A percentile compares a stretch with the other conserved stretches of the same genome.
Conservation (phyloP, 495 filamentous ascomycete genomes). For the Daldinia bambusicola region DNA sequence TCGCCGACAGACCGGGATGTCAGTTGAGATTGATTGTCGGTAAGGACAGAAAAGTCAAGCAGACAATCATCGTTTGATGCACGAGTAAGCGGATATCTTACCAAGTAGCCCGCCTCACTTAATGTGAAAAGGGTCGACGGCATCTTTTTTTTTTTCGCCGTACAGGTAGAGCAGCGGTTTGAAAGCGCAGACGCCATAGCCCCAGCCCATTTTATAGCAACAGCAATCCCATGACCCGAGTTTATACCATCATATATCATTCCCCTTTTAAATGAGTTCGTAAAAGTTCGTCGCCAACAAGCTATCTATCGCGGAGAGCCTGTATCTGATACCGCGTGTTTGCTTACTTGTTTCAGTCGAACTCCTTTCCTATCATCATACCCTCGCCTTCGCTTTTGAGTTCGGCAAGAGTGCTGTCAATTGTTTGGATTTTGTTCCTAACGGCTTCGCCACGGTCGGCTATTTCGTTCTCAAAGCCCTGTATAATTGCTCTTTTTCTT, state of each 20-base stretch:
- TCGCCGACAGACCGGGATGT: conserved; percentile 61
- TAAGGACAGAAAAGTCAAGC: conserved; percentile 69
- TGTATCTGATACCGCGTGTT: conserved; percentile 9
- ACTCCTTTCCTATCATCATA: conserved; percentile 66
- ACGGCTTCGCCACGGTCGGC: conserved; percentile 62
- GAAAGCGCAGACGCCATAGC: conserved; percentile 17
- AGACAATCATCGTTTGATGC: conserved; percentile 64
- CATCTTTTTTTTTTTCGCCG: conserved; percentile 12
- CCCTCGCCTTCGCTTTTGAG: conserved; percentile 65
- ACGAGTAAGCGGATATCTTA: conserved; percentile 41
- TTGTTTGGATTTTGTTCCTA: conserved; percentile 61
- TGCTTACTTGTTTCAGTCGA: conserved; percentile 43
- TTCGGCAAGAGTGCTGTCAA: conserved; percentile 63
- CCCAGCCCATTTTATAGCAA: conserved; percentile 25
- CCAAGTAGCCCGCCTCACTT: conserved; percentile 29
- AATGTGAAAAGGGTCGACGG: conserved; percentile 9
- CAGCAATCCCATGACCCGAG: conserved; percentile 22
- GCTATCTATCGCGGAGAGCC: conserved; percentile 2
- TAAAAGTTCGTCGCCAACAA: conserved; percentile 10
- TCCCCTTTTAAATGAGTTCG: conserved; percentile 15
- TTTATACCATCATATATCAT: conserved; percentile 12
- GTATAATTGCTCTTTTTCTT: conserved; percentile 70
- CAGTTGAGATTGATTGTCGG: conserved; percentile 80
- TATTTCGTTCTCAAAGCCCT: conserved; percentile 75
- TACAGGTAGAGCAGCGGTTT: conserved; percentile 10